Evolutionary conservation across 352 stramenopile genomes (phyloP), one percentile per base, ranked within the genome.

Genomic region (Poterioochromonas sp.): DNA sequence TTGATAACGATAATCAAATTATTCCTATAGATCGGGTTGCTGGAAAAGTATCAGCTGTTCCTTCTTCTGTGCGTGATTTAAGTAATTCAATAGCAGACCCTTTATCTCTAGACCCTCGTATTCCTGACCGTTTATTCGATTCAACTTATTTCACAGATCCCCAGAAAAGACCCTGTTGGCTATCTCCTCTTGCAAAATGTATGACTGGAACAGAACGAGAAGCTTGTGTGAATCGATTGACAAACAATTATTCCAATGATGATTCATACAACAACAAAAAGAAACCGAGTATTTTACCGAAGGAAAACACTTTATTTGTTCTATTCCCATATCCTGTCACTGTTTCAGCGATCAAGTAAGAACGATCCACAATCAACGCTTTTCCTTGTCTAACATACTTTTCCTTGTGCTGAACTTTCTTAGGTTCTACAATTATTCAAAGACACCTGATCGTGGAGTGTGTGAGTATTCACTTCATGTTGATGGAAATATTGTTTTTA

Each of bases 71-170:
- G 0, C 85, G 91, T 29, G 90, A 95, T 60, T 92, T 94, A 73
- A 81, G 84, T 0, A 81, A 89, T 32, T 39, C 26, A 12, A 8
- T 78, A 15, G 76, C 62, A 0, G 70, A 51, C 15, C 73, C 82
- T 0, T 80, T 84, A 49, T 64, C 83, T 0, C 82, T 88, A 41
- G 82, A 85, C 63, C 89, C 90, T 34, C 81, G 90, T 26, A 94
- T 90, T 3, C 81, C 94, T 15, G 88, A 93, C 79, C 94, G 94
- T 88, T 78, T 95, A 12, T 80, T 94, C 0, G 89, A 94, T 69
- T n/a, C 65, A 20, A 44, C 18, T 54, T n/a, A 12, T 54, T 29
- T n/a, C 12, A 37, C 39, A 43, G 62, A n/a, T 32, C 34, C 62
- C 34, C 5, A 71, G 12, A 44, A 11, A 43, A 1, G 26, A 35